Conservation (phyloP, 2,329 filamentous ascomycete species). For the Botryotinia globosa region DNA sequence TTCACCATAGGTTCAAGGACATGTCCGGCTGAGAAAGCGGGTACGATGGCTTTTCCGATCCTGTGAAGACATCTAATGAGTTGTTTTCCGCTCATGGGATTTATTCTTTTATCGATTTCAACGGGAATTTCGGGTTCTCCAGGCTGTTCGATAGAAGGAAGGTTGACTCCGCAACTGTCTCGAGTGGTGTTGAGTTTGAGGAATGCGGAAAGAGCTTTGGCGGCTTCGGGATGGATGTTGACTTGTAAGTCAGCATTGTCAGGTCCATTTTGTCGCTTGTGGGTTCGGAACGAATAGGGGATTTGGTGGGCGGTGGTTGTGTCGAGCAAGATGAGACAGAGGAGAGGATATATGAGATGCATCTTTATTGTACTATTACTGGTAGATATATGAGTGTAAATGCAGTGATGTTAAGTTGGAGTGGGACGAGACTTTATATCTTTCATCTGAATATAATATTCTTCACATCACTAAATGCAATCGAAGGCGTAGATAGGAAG, state of each 20-base stretch:
- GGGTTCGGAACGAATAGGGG: neutral
- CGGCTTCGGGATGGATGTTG: neutral
- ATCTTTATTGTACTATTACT: neutral
- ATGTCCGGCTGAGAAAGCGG: neutral
- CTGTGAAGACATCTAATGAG: neutral
- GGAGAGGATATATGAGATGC: neutral
- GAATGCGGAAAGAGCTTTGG: neutral
- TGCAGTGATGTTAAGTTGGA: neutral
- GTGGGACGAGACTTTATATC: neutral
- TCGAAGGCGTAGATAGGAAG: neutral
- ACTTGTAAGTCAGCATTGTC: neutral
- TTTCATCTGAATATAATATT: neutral
- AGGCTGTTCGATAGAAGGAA: neutral
- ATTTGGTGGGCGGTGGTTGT: neutral
- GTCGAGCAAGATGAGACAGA: neutral
- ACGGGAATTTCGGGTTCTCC: neutral
- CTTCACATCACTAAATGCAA: neutral
- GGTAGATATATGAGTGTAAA: neutral
- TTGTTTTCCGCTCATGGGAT: neutral
- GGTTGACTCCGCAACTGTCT: neutral
- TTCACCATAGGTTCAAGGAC: neutral
- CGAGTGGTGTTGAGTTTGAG: neutral
- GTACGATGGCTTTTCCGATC: neutral
- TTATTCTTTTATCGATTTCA: neutral
- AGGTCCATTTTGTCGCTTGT: neutral